phyloP scores from a whole-genome alignment of 2,329 filamentous ascomycete genomes.

The Curvularia sp. region DNA sequence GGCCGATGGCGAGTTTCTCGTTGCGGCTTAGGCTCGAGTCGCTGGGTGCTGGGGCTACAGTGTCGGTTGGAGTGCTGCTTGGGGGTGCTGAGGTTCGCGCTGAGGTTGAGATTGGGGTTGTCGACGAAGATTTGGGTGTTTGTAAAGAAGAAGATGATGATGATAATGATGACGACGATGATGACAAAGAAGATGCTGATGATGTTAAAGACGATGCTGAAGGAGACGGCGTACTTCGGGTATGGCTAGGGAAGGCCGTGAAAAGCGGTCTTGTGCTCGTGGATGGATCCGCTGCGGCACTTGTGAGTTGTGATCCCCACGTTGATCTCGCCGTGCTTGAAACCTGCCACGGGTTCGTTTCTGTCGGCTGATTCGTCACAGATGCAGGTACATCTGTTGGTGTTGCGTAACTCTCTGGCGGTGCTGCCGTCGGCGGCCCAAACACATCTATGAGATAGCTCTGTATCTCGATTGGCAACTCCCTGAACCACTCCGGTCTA shows the following conservation, averaged over 20 bases:
- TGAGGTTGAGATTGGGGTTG: not conserved
- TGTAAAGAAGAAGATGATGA: not conserved
- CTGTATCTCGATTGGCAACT: constrained; percentile 44
- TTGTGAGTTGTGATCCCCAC: not conserved
- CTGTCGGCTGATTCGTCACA: constrained; percentile 9
- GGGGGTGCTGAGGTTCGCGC: constrained; percentile 10
- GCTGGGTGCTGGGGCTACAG: constrained; percentile 27
- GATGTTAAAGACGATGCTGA: constrained; percentile 2
- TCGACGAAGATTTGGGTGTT: constrained; percentile 1
- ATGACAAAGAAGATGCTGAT: not conserved
- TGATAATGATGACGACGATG: not conserved
- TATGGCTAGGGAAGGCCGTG: constrained; percentile 7
- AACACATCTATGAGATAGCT: constrained; percentile 44
- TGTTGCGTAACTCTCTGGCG: constrained; percentile 12
- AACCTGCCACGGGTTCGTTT: constrained; percentile 9
- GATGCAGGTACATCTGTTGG: constrained; percentile 13
- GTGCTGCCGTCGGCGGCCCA: constrained; percentile 41
- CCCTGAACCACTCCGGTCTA: constrained; percentile 44
- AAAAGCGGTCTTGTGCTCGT: constrained; percentile 1
- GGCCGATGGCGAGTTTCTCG: constrained; percentile 45
- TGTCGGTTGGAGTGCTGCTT: constrained; percentile 22
- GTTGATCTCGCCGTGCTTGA: constrained; percentile 4
- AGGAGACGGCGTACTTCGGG: constrained; percentile 5
- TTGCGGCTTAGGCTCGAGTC: constrained; percentile 30
- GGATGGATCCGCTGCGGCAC: not conserved